Evolutionary conservation across 2,329 filamentous ascomycete species (phyloP), one percentile per base, ranked within the genome.

Genomic region (Aplosporella prunicola): DNA sequence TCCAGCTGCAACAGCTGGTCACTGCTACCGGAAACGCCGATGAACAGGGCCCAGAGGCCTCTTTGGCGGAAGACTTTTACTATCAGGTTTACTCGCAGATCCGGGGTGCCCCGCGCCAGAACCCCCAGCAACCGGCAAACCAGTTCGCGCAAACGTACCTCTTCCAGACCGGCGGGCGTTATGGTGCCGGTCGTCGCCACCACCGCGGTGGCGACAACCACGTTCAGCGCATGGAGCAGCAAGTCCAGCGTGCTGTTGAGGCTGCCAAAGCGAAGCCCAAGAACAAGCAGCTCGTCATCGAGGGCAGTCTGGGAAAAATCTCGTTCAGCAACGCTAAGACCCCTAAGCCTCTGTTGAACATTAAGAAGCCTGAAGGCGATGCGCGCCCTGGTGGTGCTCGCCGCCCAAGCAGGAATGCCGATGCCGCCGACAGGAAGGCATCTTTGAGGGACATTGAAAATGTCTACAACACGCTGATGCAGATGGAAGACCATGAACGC

Each of bases 301-400:
- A 95, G 55, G 91, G 91, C 17, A 95, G 87, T 53, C 66, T 98
- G 33, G 91, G 91, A 47, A 98, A 96, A 67, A 98, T 98, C 41
- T 93, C 89, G 0, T 98, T 96, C 66, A 95, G 89, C 69, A 98
- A 98, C 53, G 86, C 91, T 32, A 98, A 96, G 68, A 94, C 91
- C 0, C 91, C 91, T 0, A 91, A 93, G 61, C 87, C 89, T 11
- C 69, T 96, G 40, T 77, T 98, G 33, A 98, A 93, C 58, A 88
- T 98, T 66, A 96, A 94, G 69, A 82, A 88, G 20, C 71, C 76
- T 14, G 88, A 95, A 34, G 67, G 67, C 26, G 74, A 77, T 29
- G 74, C 80, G 36, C 69, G 72, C 18, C 66, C 74, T 15, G 58
- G 61, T 32, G 71, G 64, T 42, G 63, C 67, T 5, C 55, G 62